Conservation (phyloP, 495 filamentous ascomycete genomes). For the Daldinia caldariorum region DNA sequence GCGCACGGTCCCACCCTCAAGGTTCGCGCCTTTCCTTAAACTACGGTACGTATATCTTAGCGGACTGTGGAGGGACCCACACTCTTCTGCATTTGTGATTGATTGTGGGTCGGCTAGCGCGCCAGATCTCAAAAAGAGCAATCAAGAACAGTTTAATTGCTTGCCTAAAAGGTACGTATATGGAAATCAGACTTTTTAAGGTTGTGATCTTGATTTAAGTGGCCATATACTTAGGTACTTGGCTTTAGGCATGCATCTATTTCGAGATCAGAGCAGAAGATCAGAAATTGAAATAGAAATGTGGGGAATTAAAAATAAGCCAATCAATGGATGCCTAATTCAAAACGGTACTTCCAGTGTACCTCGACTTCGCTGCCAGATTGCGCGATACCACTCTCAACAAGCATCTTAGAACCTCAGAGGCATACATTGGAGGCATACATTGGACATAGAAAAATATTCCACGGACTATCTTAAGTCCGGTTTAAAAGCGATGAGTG, state of each 20-base stretch:
- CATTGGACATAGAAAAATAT: not conserved
- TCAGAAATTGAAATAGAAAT: not conserved
- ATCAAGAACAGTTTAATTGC: not conserved
- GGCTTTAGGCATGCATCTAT: no score
- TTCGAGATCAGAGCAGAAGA: not conserved
- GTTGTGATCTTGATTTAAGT: not conserved
- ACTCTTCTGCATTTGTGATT: not conserved
- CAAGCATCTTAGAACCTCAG: not conserved
- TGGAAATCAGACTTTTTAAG: not conserved
- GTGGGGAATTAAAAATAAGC: no score
- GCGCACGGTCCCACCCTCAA: not conserved
- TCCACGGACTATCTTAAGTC: not conserved
- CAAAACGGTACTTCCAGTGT: not conserved
- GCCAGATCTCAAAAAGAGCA: not conserved
- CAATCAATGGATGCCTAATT: not conserved
- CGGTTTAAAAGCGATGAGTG: not conserved
- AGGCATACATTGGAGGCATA: not conserved
- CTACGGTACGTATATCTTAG: not conserved
- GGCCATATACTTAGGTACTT: not conserved
- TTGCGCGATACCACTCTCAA: not conserved
- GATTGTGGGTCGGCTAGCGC: not conserved
- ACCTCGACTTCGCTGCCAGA: not conserved
- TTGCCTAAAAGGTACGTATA: not conserved
- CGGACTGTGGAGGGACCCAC: not conserved
- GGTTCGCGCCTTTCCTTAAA: not conserved